Evolutionary conservation across 495 filamentous ascomycete species (phyloP).

Genomic region (Pseudevernia furfuracea): DNA sequence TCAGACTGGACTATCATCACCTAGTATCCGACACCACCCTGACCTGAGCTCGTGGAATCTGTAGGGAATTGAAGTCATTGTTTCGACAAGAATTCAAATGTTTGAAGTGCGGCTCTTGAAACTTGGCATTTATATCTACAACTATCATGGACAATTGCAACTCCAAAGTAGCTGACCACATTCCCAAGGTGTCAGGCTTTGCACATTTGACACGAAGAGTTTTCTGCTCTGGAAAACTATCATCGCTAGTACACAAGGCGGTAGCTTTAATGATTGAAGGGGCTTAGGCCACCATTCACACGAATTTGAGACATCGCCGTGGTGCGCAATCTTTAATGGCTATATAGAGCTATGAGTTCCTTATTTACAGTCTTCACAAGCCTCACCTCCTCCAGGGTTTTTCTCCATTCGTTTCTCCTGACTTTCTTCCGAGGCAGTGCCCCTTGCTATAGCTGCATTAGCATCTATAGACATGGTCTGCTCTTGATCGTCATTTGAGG

Average conservation of each 20-base stretch:
- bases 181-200: not conserved
- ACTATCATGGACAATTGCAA: not conserved
- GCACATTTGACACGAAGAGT: not conserved
- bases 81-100: not conserved
- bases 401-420: not conserved
- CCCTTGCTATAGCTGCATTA: not conserved
- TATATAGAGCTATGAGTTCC: not conserved
- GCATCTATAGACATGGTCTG: constrained; percentile 2
- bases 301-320: not conserved
- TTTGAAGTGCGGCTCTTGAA: not conserved
- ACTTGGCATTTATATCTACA: not conserved
- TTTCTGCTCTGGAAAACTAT: not conserved
- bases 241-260: not conserved
- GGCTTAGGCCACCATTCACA: not conserved
- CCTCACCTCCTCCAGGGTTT: not conserved
- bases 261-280: not conserved
- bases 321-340: not conserved
- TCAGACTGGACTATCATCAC: not conserved
- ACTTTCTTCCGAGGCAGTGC: not conserved
- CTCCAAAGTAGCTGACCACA: not conserved
- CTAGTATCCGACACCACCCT: not conserved
- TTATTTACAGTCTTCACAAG: constrained; percentile 8
- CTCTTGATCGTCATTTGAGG: not conserved
- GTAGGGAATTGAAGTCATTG: not conserved
- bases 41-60: not conserved